A percentile compares a stretch with the other conserved stretches of the same genome.
Conservation (phyloP, 2,329 filamentous ascomycete genomes). For the Aspergillus puulaauensis region DNA sequence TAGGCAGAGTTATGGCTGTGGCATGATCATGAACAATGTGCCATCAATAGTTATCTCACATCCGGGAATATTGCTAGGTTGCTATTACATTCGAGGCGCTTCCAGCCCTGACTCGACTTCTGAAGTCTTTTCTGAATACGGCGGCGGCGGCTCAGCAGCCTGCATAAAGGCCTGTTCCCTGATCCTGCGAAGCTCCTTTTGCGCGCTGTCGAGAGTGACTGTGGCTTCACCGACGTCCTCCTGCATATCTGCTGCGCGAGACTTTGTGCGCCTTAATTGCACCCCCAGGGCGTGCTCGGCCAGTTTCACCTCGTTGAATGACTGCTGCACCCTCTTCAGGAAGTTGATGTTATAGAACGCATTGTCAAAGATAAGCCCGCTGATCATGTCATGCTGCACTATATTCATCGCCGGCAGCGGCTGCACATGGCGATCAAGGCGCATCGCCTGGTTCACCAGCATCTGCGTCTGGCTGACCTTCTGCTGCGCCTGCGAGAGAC, state of each 20-base stretch:
- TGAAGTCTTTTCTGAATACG: not conserved
- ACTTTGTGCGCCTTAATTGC: not conserved
- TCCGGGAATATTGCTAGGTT: too few relatives aligned
- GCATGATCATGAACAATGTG: too few relatives aligned
- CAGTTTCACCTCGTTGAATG: not conserved
- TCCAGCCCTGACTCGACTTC: too few relatives aligned
- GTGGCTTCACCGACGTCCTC: not conserved
- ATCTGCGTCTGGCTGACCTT: constrained; percentile 8
- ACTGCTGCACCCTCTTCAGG: not conserved
- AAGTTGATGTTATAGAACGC: not conserved
- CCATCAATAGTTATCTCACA: too few relatives aligned
- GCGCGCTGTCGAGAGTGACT: not conserved
- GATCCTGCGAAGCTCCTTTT: not conserved
- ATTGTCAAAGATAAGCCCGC: constrained; percentile 1
- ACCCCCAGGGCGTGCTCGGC: not conserved
- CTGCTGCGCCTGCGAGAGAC: not conserved
- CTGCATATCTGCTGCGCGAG: not conserved
- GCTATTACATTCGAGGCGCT: too few relatives aligned
- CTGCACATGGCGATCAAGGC: not conserved
- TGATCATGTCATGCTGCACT: constrained; percentile 1
- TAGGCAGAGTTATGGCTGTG: too few relatives aligned
- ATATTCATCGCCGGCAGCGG: not conserved
- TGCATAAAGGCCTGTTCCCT: constrained; percentile 3
- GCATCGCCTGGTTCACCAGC: not conserved
- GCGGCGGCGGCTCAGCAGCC: constrained; percentile 4